phyloP scores from a whole-genome alignment of 2,329 filamentous ascomycete species.

The Camptophora hylomeconis region DNA sequence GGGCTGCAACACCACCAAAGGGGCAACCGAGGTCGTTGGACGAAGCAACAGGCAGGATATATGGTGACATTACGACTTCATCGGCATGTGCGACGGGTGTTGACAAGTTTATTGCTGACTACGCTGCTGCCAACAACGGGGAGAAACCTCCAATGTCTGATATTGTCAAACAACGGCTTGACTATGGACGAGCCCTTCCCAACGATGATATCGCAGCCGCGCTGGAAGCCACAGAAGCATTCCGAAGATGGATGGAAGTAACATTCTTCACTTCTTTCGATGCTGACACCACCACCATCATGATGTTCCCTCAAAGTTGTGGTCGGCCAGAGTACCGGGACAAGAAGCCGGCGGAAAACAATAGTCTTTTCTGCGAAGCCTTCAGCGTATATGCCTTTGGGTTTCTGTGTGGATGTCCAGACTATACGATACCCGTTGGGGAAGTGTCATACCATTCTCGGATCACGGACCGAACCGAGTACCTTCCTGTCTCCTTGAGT shows the following conservation, averaged over 20 bases:
- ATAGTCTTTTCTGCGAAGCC: conserved; percentile 28
- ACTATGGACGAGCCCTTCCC: conserved; percentile 30
- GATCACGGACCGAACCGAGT: conserved; percentile 19
- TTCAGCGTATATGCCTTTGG: conserved; percentile 28
- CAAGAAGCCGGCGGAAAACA: conserved; percentile 7
- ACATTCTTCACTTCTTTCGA: conserved; percentile 14
- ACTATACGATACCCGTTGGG: conserved; percentile 32
- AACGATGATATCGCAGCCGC: conserved; percentile 29
- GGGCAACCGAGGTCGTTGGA: conserved; percentile 10
- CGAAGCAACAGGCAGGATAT: conserved; percentile 28
- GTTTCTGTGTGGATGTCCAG: conserved; percentile 25
- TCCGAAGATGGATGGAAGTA: conserved; percentile 28
- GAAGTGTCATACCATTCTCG: conserved; percentile 21
- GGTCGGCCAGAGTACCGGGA: conserved; percentile 13
- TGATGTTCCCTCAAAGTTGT: conserved; percentile 14
- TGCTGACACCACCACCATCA: conserved; percentile 11
- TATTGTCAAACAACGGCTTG: conserved; percentile 34
- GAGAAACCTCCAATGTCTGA: conserved; percentile 38
- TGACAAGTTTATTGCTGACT: conserved; percentile 38
- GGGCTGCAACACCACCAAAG: conserved; percentile 15
- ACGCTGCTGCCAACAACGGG: conserved; percentile 32
- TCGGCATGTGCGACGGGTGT: conserved; percentile 34
- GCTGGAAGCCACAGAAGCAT: conserved; percentile 37
- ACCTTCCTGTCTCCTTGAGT: conserved; percentile 23
- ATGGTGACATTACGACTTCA: conserved; percentile 34